These are phyloP conservation scores for Yamadazyma takamatsuzukensis DNA, from an alignment of 805 yeast genomes.

Conservation along the genomic window DNA sequence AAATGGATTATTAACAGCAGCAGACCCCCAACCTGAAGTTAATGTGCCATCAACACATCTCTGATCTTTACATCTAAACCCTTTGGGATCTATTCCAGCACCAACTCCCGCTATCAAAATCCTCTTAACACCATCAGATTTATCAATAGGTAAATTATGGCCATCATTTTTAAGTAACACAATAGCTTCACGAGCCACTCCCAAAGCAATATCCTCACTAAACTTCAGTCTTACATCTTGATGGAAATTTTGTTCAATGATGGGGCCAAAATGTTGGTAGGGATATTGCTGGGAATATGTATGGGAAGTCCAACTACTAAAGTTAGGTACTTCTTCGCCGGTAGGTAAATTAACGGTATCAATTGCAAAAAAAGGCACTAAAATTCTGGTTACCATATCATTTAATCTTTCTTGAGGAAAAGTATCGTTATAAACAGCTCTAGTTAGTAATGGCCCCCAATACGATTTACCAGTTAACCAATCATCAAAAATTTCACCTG, in stretches of 20 bases:
- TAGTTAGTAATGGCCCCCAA: constrained; percentile 57
- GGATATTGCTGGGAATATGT: constrained; percentile 53
- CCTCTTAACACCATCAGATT: constrained; percentile 38
- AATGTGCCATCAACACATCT: constrained; percentile 51
- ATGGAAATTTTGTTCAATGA: constrained; percentile 51
- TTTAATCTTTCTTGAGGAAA: constrained; percentile 50
- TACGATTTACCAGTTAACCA: constrained; percentile 52
- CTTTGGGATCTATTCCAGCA: constrained; percentile 49
- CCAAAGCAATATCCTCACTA: constrained; percentile 46
- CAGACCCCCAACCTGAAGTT: constrained; percentile 65
- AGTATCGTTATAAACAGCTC: constrained; percentile 54
- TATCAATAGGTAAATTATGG: constrained; percentile 49
- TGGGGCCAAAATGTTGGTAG: constrained; percentile 53
- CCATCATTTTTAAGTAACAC: constrained; percentile 52
- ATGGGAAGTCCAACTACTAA: constrained; percentile 57
- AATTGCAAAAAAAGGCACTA: constrained; percentile 53
- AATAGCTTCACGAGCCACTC: constrained; percentile 55
- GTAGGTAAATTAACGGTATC: constrained; percentile 35
- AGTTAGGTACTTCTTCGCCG: constrained; percentile 46
- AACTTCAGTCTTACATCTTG: constrained; percentile 49
- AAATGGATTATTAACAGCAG: constrained; percentile 52
- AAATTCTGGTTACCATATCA: constrained; percentile 60
- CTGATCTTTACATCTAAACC: constrained; percentile 53
- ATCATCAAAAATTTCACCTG: constrained; percentile 51
- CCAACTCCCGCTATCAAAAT: constrained; percentile 50